Evolutionary conservation across 495 filamentous ascomycete species (phyloP).

Genomic region (Eremomyces bilateralis): DNA sequence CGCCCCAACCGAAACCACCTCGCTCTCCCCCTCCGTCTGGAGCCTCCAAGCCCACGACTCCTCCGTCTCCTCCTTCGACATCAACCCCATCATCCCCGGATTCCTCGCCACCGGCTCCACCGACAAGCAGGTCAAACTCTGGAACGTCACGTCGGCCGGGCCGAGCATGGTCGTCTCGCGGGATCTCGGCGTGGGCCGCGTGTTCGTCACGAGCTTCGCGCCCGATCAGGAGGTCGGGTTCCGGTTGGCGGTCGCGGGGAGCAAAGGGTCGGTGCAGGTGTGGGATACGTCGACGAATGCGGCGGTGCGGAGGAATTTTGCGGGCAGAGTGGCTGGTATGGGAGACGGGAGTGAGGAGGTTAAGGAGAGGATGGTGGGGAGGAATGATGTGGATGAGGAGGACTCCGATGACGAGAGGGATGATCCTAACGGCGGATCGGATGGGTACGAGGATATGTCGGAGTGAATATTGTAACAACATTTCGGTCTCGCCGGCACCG

Average conservation of each 20-base stretch:
- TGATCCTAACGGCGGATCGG: conserved; percentile 19
- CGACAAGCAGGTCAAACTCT: conserved; percentile 89
- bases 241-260: conserved; percentile 77
- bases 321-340: conserved; percentile 38
- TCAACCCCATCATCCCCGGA: conserved; percentile 72
- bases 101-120: conserved; percentile 82
- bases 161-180: conserved; percentile 80
- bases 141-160: conserved; percentile 62
- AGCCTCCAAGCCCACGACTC: conserved; percentile 86
- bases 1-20: conserved; percentile 40
- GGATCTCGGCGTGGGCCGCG: conserved; percentile 79
- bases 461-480: too few species aligned
- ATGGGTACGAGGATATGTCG: conserved; percentile 82
- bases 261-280: conserved; percentile 78
- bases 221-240: conserved; percentile 80
- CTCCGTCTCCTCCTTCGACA: conserved; percentile 83
- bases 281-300: conserved; percentile 95
- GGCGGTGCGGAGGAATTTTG: conserved; percentile 75
- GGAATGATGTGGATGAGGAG: conserved; percentile 37
- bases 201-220: conserved; percentile 78
- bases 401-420: conserved; percentile 30
- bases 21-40: conserved; percentile 76
- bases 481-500: too few species aligned
- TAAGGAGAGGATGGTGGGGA: conserved; percentile 54
- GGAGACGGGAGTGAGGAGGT: conserved; percentile 35